These are phyloP conservation scores for Tolypocladium ophioglossoides DNA, from an alignment of 2,329 filamentous ascomycete species.

Conservation along the genomic window DNA sequence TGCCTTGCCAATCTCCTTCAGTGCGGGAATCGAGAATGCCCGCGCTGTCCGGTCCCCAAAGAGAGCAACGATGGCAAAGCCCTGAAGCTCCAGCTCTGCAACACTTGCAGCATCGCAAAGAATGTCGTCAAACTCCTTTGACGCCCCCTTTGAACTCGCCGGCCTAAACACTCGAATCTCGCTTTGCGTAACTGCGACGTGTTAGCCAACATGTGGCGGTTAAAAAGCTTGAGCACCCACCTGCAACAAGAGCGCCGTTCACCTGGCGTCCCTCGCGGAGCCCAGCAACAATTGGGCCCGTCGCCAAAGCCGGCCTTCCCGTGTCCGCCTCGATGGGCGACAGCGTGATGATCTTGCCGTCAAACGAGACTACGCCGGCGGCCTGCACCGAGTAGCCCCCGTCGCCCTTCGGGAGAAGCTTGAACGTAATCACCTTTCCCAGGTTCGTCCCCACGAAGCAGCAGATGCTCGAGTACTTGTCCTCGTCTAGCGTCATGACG, in stretches of 20 bases:
- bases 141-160: slow-evolving; percentile 76
- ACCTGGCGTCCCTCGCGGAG: slow-evolving; percentile 65
- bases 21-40: slow-evolving; percentile 74
- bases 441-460: slow-evolving; percentile 83
- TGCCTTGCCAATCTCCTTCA: slow-evolving; percentile 71
- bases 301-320: slow-evolving; percentile 66
- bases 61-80: slow-evolving; percentile 69
- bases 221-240: slow-evolving; percentile 28
- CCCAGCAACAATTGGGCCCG: slow-evolving; percentile 62
- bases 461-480: slow-evolving; percentile 88
- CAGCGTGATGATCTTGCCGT: slow-evolving; percentile 64
- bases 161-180: slow-evolving; percentile 86
- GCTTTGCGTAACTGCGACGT: slow-evolving; percentile 46
- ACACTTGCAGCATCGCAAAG: slow-evolving; percentile 75
- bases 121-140: slow-evolving; percentile 75
- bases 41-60: slow-evolving; percentile 75
- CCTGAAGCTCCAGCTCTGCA: slow-evolving; percentile 62
- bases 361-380: slow-evolving; percentile 56
- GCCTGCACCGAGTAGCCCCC: slow-evolving; percentile 59
- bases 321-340: slow-evolving; percentile 70
- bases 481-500: slow-evolving; percentile 86
- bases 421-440: slow-evolving; percentile 81
- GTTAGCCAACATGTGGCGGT: slow-evolving; percentile 12
- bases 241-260: slow-evolving; percentile 71
- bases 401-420: slow-evolving; percentile 66